These are phyloP conservation scores for Piromyces finnis DNA, from an alignment of 192 early-diverging fungal genomes.

Conservation along the genomic window DNA sequence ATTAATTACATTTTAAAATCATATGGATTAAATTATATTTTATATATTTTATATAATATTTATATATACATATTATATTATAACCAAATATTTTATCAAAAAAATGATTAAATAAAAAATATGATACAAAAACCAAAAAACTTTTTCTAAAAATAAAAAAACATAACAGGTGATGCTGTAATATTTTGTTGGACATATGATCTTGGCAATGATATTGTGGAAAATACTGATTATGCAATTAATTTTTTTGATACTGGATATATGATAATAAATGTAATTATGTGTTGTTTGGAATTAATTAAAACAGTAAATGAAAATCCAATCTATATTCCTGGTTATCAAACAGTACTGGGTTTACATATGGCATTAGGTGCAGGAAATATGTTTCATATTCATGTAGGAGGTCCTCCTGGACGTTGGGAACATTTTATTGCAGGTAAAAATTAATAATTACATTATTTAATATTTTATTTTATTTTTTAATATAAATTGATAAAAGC, in stretches of 20 bases:
- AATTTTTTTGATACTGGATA: neutral
- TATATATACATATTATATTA: no score
- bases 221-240: neutral
- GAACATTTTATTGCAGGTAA: conserved; percentile 34
- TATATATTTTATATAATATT: no score
- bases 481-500: no score
- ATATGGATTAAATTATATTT: no score
- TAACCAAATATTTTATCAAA: no score
- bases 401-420: conserved; percentile 19
- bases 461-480: no score
- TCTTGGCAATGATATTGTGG: neutral
- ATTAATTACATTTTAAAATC: no score
- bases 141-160: no score
- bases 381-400: conserved; percentile 26
- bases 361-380: conserved; percentile 25
- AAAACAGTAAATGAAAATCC: neutral
- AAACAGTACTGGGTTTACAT: conserved; percentile 14
- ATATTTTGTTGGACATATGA: neutral
- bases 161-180: neutral
- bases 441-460: neutral
- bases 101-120: no score
- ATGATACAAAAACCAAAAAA: no score
- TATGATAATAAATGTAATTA: neutral
- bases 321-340: neutral
- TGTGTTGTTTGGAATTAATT: neutral